phyloP scores from a whole-genome alignment of 352 stramenopile species.

The Phytophthora litchii region DNA sequence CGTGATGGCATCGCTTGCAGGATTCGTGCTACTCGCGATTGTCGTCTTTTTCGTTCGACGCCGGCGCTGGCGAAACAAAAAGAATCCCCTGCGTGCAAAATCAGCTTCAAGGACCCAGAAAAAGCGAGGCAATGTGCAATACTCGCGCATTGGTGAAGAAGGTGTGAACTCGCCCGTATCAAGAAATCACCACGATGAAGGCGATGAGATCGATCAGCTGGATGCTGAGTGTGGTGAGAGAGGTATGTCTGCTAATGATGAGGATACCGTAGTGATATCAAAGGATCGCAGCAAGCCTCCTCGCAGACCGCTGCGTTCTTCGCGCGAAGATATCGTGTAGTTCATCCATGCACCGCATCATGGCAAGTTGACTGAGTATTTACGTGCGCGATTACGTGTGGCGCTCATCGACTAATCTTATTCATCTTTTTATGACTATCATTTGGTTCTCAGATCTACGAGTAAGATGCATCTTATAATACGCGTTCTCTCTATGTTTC shows the following conservation, averaged over 20 bases:
- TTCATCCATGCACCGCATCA: not conserved
- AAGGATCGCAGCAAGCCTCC: slow-evolving; percentile 7
- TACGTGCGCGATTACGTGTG: not conserved
- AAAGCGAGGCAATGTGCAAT: slow-evolving; percentile 29
- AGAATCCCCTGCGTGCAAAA: slow-evolving; percentile 19
- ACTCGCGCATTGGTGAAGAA: slow-evolving; percentile 31
- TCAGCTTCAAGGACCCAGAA: slow-evolving; percentile 12
- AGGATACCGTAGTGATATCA: slow-evolving; percentile 6
- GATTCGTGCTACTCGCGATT: slow-evolving; percentile 23
- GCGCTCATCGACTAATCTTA: not conserved
- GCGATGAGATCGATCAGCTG: slow-evolving; percentile 18
- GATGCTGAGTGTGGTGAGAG: slow-evolving; percentile 29
- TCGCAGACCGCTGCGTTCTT: slow-evolving; percentile 20
- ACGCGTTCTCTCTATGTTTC: not conserved
- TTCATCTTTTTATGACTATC: not conserved
- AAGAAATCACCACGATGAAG: slow-evolving; percentile 15
- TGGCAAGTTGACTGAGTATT: not conserved
- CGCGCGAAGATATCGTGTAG: slow-evolving; percentile 21
- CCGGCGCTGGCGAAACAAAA: slow-evolving; percentile 7
- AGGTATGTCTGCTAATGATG: not conserved
- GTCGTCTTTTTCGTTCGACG: slow-evolving; percentile 21
- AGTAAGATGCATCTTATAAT: not conserved
- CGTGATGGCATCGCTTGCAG: slow-evolving; percentile 25
- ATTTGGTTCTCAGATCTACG: not conserved
- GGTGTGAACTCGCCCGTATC: slow-evolving; percentile 9